Evolutionary conservation across 2,329 filamentous ascomycete genomes (phyloP), one percentile per base, ranked within the genome.

Genomic region (Nakataea oryzae): DNA sequence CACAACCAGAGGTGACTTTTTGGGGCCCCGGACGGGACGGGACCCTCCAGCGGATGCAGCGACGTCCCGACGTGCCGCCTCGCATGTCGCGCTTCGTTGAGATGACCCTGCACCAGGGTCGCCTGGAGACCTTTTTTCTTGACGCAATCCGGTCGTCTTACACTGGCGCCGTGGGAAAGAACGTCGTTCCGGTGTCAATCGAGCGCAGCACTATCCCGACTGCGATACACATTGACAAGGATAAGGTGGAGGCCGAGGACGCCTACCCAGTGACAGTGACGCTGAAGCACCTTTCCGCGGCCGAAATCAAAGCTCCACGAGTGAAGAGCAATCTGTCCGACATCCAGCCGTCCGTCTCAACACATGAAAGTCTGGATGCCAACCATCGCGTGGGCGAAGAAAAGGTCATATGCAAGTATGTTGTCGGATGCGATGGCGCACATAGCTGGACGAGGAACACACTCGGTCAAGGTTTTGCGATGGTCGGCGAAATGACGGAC

Each of bases 391-490:
- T 69, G 17, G 70, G 73, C 67, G 64, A 65, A 67, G 69, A 71
- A 59, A 80, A 83, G 66, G 69, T 71, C 0, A 73, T 87, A 2
- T 79, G 75, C 7, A 86, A 86, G 68, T 90, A 87, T 64, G 76
- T 90, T 32, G 77, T 91, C 4, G 87, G 87, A 0, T 86, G 83
- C 57, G 87, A 90, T 65, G 87, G 87, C 0, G 87, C 87, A 0
- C 85, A 87, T 67, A 85, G 81, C 62, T 89, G 86, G 84, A 84
- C 83, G 0, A 75, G 87, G 54, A 77, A 79, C 61, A 77, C 83
- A 62, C 73, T 89, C n/a, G 65, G 61, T 1, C 28, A 56, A 9
- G 67, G 67, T 3, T 81, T 81, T 61, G 74, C 77, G 26, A 71
- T 85, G 54, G 76, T 81, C 62, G 82, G 81, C 9, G 80, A 82